Base-by-base conservation (phyloP, 345 rosid genomes). In the Crucihimalaya himalaica region DNA sequence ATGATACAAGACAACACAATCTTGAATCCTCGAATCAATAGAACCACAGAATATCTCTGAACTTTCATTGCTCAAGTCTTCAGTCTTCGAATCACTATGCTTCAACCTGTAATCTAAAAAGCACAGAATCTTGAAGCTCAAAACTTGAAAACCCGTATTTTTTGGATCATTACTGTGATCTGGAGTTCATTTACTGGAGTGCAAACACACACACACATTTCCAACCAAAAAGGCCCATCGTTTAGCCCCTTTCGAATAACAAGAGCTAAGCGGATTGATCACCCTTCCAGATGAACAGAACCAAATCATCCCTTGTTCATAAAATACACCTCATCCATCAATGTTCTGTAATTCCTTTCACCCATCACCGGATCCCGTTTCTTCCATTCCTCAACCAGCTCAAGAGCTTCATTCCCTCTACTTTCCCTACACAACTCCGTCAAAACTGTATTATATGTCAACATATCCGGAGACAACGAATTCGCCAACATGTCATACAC, bases 381-480 rank as follows among this genome's bases (percentile, higher is more conserved):
- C 83, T 83, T 89, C 77, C 85, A 89, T 78, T 89, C 86, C 78
- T 88, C 93, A 32, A 95, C 85, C 68, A 95, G 46, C 70, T 87
- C 92, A 43, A 89, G 82, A 70, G 97, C 93, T 58, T 85, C 89
- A 56, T 71, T 56, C 2, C 83, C 83, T 84, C 77, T 88, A 16
- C 96, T 91, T 63, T 81, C 86, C 76, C 89, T 72, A 19, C 97
- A 92, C 78, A 91, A 51, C 76, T 86, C 97, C 29, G 72, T 93
- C 83, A 92, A 81, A 68, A 89, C 82, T 4, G 97, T 92, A 81
- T 83, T 89, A 66, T 91, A 91, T 1, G 96, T 94, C 84, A 94
- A 73, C 68, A 85, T 35, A 85, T 91, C 97, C 0, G 96, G 95
- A 1, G 80, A 80, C 87, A 87, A 68, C 0, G 85, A 81, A 69